Evolutionary conservation across 2,329 filamentous ascomycete genomes (phyloP).

Genomic region (Neopestalotiopsis sp.): DNA sequence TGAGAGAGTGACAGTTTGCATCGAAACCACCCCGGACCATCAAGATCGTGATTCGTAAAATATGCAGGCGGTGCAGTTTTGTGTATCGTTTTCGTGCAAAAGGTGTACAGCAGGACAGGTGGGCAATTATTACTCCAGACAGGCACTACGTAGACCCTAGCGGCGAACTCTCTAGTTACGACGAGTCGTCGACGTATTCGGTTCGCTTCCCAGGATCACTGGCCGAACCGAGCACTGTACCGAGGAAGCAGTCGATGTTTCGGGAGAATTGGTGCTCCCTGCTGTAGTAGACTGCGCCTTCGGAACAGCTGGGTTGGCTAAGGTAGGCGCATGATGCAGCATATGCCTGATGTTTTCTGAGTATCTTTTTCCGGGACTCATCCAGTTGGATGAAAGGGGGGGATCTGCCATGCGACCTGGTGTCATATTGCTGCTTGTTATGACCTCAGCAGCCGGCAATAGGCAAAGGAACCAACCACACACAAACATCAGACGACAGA

Average conservation of each 20-base stretch:
- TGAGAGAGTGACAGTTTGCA: neutral
- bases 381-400: neutral
- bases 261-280: neutral
- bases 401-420: constrained; percentile 11
- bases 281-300: neutral
- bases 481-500: neutral
- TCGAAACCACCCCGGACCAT: neutral
- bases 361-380: neutral
- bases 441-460: constrained; percentile 5
- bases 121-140: constrained; percentile 14
- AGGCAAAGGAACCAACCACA: neutral
- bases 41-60: neutral
- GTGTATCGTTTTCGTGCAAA: neutral
- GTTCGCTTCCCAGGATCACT: constrained; percentile 8
- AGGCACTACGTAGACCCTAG: constrained; percentile 19
- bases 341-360: neutral
- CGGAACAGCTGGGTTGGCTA: neutral
- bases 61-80: neutral
- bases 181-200: constrained; percentile 13
- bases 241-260: neutral
- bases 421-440: constrained; percentile 10
- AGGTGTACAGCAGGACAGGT: neutral
- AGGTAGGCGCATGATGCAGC: neutral
- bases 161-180: constrained; percentile 3
- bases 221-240: constrained; percentile 11